Conservation (phyloP, 495 filamentous ascomycete genomes). For the Xanthoparmelia taractica region DNA sequence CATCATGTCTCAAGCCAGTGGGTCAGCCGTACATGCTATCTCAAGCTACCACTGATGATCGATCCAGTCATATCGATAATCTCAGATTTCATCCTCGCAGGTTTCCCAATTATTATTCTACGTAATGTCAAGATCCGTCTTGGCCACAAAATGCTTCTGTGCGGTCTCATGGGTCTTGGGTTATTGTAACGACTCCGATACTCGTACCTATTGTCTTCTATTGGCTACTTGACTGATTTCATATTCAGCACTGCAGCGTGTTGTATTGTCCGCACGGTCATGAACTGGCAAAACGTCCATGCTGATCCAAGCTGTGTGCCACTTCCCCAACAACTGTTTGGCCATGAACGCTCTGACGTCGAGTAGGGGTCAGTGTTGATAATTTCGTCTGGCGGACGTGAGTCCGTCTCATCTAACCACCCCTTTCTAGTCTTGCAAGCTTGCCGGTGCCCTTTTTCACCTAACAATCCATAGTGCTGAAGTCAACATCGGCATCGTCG, state of each 20-base stretch:
- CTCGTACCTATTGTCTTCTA: neutral
- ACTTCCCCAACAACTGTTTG: neutral
- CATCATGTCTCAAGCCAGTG: slow-evolving; percentile 16
- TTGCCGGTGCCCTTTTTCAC: neutral
- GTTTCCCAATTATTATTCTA: slow-evolving; percentile 32
- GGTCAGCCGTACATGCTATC: neutral
- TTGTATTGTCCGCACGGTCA: slow-evolving; percentile 16
- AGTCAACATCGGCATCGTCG: slow-evolving; percentile 5
- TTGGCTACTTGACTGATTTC: neutral
- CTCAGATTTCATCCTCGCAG: slow-evolving; percentile 30
- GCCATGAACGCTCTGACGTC: neutral
- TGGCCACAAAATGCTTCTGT: slow-evolving; percentile 28
- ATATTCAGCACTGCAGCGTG: slow-evolving; percentile 11
- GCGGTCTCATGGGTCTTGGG: slow-evolving; percentile 31
- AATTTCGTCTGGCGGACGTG: slow-evolving; percentile 8
- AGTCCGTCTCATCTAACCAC: neutral
- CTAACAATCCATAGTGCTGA: neutral
- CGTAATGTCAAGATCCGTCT: slow-evolving; percentile 20
- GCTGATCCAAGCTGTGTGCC: slow-evolving; percentile 2
- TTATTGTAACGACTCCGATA: slow-evolving; percentile 17
- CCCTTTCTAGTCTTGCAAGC: neutral
- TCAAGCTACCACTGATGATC: neutral
- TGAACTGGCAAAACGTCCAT: slow-evolving; percentile 9
- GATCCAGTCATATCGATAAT: slow-evolving; percentile 13
- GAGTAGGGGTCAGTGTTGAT: neutral